A percentile compares a stretch with the other conserved stretches of the same genome.
Evolutionary conservation across 2,329 filamentous ascomycete genomes (phyloP).

Genomic region (Periconia digitata): DNA sequence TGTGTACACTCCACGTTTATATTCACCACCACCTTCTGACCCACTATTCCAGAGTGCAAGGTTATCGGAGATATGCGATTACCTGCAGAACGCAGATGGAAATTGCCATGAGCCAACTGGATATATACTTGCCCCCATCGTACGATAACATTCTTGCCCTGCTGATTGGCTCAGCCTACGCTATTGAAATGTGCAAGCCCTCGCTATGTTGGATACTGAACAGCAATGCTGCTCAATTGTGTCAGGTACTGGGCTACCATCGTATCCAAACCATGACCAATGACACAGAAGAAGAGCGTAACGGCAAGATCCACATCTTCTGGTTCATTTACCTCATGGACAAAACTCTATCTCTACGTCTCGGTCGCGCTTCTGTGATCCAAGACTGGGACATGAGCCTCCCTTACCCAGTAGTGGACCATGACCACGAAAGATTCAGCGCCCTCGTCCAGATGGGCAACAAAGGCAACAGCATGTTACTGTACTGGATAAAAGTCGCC

Average conservation of each 20-base stretch:
- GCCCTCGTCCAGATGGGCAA: slow-evolving; percentile 8
- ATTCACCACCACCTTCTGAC: slow-evolving; percentile 3
- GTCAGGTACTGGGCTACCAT: slow-evolving; percentile 40
- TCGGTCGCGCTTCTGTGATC: slow-evolving; percentile 40
- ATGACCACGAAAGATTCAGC: slow-evolving; percentile 13
- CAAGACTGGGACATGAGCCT: slow-evolving; percentile 44
- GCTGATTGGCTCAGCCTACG: slow-evolving; percentile 31
- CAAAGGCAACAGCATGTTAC: slow-evolving; percentile 22
- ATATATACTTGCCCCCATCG: slow-evolving; percentile 35
- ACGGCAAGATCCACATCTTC: slow-evolving; percentile 35
- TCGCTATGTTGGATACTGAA: slow-evolving; percentile 38
- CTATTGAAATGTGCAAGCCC: slow-evolving; percentile 39
- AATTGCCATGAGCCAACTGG: slow-evolving; percentile 35
- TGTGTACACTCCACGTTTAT: slow-evolving; percentile 6
- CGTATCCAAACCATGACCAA: slow-evolving; percentile 37
- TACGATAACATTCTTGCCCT: slow-evolving; percentile 42
- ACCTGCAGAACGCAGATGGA: slow-evolving; percentile 50
- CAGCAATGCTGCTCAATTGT: slow-evolving; percentile 33
- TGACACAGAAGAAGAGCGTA: slow-evolving; percentile 30
- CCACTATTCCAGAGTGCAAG: slow-evolving; percentile 7
- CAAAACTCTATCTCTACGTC: slow-evolving; percentile 40
- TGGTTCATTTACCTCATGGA: slow-evolving; percentile 45
- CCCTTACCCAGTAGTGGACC: slow-evolving; percentile 12
- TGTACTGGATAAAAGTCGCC: slow-evolving; percentile 39
- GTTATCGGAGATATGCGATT: slow-evolving; percentile 25